Percentiles rank a stretch among this genome's conserved stretches.
phyloP scores from a whole-genome alignment of 2,329 filamentous ascomycete genomes.

The Cladosporium sp. region DNA sequence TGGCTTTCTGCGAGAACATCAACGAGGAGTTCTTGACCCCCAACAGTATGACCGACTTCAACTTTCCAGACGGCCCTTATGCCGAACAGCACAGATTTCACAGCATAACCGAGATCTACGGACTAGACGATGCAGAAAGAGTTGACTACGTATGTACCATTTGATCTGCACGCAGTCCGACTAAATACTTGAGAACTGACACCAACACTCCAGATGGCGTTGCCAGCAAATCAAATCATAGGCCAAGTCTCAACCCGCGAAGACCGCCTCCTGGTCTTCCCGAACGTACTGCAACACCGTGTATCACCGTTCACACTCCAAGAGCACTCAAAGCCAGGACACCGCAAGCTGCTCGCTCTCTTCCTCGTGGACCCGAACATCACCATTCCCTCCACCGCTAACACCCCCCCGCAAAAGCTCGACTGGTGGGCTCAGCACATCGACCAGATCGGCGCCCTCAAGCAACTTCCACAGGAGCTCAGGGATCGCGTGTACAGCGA shows the following conservation, averaged over 20 bases:
- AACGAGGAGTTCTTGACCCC: constrained; percentile 14
- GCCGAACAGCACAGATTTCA: too few species aligned
- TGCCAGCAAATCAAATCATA: constrained; percentile 37
- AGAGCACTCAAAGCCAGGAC: constrained; percentile 54
- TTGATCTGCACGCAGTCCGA: too few species aligned
- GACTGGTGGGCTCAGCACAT: constrained; percentile 40
- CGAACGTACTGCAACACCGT: constrained; percentile 55
- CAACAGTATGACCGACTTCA: too few species aligned
- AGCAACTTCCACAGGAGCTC: constrained; percentile 72
- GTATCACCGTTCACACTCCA: constrained; percentile 52
- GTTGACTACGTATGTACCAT: too few species aligned
- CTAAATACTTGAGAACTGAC: too few species aligned
- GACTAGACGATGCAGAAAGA: too few species aligned
- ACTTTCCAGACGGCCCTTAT: too few species aligned
- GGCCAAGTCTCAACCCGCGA: constrained; percentile 51
- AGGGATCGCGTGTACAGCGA: constrained; percentile 73
- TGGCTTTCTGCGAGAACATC: constrained; percentile 52
- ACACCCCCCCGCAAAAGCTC: constrained; percentile 50
- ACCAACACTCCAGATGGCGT: too few species aligned
- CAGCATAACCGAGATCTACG: too few species aligned
- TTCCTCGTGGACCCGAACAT: constrained; percentile 57
- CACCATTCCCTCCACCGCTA: constrained; percentile 51
- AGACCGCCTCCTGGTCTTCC: constrained; percentile 57
- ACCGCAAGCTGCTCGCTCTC: constrained; percentile 54
- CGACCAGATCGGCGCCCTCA: constrained; percentile 67